Conservation (phyloP, 441 rosid genomes). For the Brassica hybrid region DNA sequence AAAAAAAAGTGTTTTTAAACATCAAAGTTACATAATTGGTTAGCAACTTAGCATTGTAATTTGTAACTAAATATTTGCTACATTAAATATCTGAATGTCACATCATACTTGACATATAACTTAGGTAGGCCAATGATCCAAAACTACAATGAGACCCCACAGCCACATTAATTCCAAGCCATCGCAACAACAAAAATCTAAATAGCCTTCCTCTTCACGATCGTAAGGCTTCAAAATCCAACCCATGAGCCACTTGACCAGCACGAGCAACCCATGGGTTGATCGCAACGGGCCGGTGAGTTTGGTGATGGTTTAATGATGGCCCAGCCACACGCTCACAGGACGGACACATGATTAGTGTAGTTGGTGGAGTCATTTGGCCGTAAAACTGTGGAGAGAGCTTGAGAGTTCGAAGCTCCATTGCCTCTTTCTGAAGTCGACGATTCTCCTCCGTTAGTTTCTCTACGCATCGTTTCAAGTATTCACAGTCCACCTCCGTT, state of each 20-base stretch:
- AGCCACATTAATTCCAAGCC: not conserved
- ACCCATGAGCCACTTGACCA: constrained; percentile 43
- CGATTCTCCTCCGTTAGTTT: constrained; percentile 89
- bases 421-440: constrained; percentile 85
- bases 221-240: constrained; percentile 44
- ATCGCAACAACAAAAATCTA: not conserved
- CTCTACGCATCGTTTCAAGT: constrained; percentile 82
- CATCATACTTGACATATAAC: not conserved
- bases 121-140: constrained; percentile 31
- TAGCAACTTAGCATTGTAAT: no score
- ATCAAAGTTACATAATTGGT: no score
- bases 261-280: constrained; percentile 45
- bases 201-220: constrained; percentile 10
- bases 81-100: no score
- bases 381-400: no score
- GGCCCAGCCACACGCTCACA: constrained; percentile 91
- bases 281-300: constrained; percentile 24
- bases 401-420: constrained; percentile 87
- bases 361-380: constrained; percentile 96
- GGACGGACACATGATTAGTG: constrained; percentile 93
- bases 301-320: constrained; percentile 31
- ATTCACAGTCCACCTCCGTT: constrained; percentile 95
- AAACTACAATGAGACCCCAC: constrained; percentile 35
- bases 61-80: no score
- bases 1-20: no score